These are phyloP conservation scores for Cyclotella baltica DNA, from an alignment of 108 stramenopile genomes.

Conservation along the genomic window DNA sequence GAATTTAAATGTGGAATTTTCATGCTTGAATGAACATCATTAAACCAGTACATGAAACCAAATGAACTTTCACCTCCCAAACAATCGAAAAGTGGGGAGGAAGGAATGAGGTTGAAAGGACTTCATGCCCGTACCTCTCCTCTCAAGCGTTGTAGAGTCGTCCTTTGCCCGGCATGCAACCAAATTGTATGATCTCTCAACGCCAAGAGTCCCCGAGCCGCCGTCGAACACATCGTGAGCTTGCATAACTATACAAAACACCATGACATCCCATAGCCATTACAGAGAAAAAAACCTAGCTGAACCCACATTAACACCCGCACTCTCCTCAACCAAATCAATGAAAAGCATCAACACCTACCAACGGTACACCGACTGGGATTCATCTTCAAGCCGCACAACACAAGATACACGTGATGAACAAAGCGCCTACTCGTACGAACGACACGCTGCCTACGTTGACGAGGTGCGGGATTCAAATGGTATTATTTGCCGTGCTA, in stretches of 20 bases:
- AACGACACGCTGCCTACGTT: neutral
- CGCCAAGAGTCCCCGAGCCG: no score
- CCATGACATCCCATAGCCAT: neutral
- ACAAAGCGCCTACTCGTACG: neutral
- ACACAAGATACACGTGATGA: constrained; percentile 9
- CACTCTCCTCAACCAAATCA: no score
- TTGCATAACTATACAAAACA: neutral
- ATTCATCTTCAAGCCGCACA: neutral
- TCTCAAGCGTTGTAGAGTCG: no score
- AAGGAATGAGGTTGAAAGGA: no score
- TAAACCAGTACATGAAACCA: neutral
- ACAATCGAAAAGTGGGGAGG: neutral
- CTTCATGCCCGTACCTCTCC: no score
- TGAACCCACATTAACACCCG: no score
- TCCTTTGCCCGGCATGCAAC: no score
- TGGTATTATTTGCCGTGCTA: neutral
- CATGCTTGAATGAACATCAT: neutral
- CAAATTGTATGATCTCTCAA: no score
- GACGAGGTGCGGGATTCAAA: neutral
- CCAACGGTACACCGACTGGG: constrained; percentile 18
- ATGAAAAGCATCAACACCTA: neutral
- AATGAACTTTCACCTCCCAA: neutral
- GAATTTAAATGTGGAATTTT: neutral
- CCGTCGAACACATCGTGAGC: no score
- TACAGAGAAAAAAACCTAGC: neutral